These are phyloP conservation scores for Abortiporus biennis DNA, from an alignment of 1,284 basidiomycete species.

Conservation along the genomic window DNA sequence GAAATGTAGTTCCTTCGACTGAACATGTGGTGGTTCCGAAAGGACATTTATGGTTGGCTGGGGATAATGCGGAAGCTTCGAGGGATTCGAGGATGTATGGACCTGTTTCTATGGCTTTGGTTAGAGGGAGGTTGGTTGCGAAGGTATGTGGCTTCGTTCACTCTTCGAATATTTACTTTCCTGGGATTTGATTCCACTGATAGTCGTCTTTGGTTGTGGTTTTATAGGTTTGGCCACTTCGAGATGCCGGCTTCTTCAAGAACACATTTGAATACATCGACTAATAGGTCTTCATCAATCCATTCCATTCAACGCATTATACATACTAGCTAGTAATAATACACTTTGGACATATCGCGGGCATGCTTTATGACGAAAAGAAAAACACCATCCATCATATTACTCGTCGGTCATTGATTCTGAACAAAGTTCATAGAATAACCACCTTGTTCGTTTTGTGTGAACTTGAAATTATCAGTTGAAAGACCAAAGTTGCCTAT, in stretches of 20 bases:
- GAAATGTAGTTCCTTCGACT: conserved; percentile 47
- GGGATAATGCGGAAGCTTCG: conserved; percentile 84
- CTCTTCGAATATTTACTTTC: conserved; percentile 3
- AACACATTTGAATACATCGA: conserved; percentile 22
- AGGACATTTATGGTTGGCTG: conserved; percentile 89
- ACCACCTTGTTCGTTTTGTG: conserved; percentile 87
- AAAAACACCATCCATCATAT: not conserved
- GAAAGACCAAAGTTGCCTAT: conserved; percentile 82
- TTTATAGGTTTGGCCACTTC: conserved; percentile 19
- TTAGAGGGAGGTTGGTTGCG: conserved; percentile 74
- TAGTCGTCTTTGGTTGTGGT: conserved; percentile 3
- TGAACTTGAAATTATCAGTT: conserved; percentile 93
- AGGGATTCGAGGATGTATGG: conserved; percentile 90
- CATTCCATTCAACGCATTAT: too few relatives aligned
- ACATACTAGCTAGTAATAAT: too few relatives aligned
- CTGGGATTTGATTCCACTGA: not conserved
- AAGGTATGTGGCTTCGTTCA: conserved; percentile 45
- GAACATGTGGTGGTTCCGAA: conserved; percentile 75
- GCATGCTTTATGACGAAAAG: too few relatives aligned
- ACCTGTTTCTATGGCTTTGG: conserved; percentile 81
- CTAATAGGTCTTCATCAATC: conserved; percentile 3
- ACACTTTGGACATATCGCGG: too few relatives aligned
- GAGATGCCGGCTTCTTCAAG: conserved; percentile 14
- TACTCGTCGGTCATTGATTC: conserved; percentile 19
- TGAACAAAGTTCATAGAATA: conserved; percentile 86